phyloP scores from a whole-genome alignment of 495 filamentous ascomycete genomes.

The Talaromyces nanjingensis region DNA sequence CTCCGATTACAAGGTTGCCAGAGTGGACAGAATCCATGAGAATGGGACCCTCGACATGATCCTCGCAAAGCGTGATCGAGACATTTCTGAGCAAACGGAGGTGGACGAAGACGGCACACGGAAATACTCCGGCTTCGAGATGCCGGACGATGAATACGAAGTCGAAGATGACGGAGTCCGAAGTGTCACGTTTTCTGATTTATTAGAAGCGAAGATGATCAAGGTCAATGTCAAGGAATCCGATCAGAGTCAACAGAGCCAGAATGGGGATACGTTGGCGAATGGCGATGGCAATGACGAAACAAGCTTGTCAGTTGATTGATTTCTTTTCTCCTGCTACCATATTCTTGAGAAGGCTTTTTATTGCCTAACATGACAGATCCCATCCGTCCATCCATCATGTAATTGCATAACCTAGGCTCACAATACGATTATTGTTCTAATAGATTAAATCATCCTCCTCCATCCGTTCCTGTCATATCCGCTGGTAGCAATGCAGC shows the following conservation, averaged over 20 bases:
- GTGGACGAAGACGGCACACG: constrained; percentile 51
- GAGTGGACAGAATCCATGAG: constrained; percentile 46
- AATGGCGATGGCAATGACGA: constrained; percentile 14
- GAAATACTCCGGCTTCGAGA: constrained; percentile 59
- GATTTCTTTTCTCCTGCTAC: constrained; percentile 23
- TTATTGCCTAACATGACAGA: neutral
- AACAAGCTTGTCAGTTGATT: constrained; percentile 38
- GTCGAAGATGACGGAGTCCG: constrained; percentile 47
- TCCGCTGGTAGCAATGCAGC: constrained; percentile 3
- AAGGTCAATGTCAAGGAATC: constrained; percentile 15
- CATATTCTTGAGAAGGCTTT: constrained; percentile 8
- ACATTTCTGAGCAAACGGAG: constrained; percentile 36
- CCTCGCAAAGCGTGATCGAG: constrained; percentile 64
- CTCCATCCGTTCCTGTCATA: neutral
- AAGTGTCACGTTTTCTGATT: constrained; percentile 45
- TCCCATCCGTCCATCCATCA: neutral
- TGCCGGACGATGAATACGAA: constrained; percentile 51
- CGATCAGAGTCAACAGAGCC: constrained; percentile 2
- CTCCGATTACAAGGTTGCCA: constrained; percentile 58
- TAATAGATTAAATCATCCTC: neutral
- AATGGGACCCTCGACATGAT: constrained; percentile 47
- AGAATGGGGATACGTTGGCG: constrained; percentile 9
- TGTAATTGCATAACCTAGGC: neutral
- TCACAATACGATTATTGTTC: neutral
- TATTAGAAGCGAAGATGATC: constrained; percentile 58